A percentile compares a stretch with the other conserved stretches of the same genome.
Conservation (phyloP, 257 asterid genomes). For the Lithospermum erythrorhizon region DNA sequence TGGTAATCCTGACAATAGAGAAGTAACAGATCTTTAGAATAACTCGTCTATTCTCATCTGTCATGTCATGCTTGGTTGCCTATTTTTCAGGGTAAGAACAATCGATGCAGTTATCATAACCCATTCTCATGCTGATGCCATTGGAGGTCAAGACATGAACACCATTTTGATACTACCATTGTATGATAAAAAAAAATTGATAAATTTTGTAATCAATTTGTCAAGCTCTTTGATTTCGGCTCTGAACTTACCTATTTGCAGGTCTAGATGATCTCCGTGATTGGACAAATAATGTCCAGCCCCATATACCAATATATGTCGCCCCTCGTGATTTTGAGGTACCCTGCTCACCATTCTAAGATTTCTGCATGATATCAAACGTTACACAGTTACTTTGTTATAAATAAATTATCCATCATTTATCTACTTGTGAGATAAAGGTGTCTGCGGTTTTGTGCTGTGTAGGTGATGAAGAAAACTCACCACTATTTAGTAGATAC, state of each 20-base stretch:
- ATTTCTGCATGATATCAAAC: not conserved
- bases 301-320: constrained; percentile 69
- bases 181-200: constrained; percentile 17
- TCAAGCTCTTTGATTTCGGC: constrained; percentile 1
- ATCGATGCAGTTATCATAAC: constrained; percentile 94
- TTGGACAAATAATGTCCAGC: constrained; percentile 97
- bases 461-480: constrained; percentile 95
- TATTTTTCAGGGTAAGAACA: constrained; percentile 88
- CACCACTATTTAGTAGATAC: constrained; percentile 86
- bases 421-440: not conserved
- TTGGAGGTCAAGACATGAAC: constrained; percentile 78
- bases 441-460: constrained; percentile 5
- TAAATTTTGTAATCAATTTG: constrained; percentile 1
- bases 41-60: not conserved
- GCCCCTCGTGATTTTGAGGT: constrained; percentile 98
- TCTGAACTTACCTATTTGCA: constrained; percentile 19
- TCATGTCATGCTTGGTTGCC: constrained; percentile 38
- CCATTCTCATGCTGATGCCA: constrained; percentile 99
- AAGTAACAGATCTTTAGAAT: not conserved
- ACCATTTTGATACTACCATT: constrained; percentile 18
- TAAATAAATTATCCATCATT: not conserved
- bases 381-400: too few species aligned
- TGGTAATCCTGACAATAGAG: too few species aligned
- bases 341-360: constrained; percentile 4
- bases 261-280: constrained; percentile 99